phyloP scores from a whole-genome alignment of 2,329 filamentous ascomycete species.

The Scedosporium boydii region DNA sequence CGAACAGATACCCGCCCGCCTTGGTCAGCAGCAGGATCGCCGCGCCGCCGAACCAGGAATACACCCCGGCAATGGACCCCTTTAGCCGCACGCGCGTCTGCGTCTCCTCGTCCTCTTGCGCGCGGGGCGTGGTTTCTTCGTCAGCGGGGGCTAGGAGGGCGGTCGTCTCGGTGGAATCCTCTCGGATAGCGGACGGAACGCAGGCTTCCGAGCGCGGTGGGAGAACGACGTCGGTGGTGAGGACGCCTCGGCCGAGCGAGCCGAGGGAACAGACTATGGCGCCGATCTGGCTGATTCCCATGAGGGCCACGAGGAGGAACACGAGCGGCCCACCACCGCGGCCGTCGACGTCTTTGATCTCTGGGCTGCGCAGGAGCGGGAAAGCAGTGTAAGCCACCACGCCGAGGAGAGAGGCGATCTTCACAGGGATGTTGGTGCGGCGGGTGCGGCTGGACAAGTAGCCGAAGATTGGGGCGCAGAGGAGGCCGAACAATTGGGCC shows the following conservation, averaged over 20 bases:
- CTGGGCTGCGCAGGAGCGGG: conserved; percentile 66
- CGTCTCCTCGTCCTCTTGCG: conserved; percentile 13
- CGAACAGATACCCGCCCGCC: conserved; percentile 78
- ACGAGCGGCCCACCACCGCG: conserved; percentile 59
- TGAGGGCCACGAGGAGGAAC: conserved; percentile 66
- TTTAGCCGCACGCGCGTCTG: conserved; percentile 57
- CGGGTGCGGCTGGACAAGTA: conserved; percentile 64
- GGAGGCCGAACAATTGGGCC: conserved; percentile 75
- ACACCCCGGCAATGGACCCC: conserved; percentile 89
- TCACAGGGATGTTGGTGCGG: conserved; percentile 62
- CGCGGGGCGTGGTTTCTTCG: conserved; percentile 12
- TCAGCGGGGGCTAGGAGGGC: neutral
- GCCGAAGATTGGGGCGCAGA: conserved; percentile 81
- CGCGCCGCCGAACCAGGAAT: conserved; percentile 80
- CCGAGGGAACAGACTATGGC: conserved; percentile 94
- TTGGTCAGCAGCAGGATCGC: conserved; percentile 91
- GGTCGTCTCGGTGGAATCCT: conserved; percentile 22
- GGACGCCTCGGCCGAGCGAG: conserved; percentile 70
- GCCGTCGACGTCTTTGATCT: conserved; percentile 54
- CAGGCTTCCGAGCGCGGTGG: conserved; percentile 21
- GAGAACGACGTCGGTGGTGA: conserved; percentile 37
- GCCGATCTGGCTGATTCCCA: conserved; percentile 91
- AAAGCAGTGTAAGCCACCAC: conserved; percentile 71
- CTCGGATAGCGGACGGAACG: conserved; percentile 29
- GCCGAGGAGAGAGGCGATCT: conserved; percentile 63